Conservation (phyloP, 176 grass and related monocot species). For the Eragrostis nindensis region DNA sequence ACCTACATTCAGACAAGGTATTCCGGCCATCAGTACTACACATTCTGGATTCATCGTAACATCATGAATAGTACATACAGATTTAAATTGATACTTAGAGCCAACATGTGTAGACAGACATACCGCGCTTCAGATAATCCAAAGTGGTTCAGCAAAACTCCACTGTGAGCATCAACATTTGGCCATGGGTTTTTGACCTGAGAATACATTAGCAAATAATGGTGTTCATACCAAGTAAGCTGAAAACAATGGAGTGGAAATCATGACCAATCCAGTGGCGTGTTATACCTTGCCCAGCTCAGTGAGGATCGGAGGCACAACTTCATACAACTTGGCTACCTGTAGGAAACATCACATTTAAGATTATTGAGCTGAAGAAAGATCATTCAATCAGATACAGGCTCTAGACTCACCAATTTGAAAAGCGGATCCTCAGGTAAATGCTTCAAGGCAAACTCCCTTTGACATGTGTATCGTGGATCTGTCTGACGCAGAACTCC, state of each 20-base stretch:
- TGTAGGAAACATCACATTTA: slow-evolving; percentile 30
- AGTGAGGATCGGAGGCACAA: slow-evolving; percentile 90
- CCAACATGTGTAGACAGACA: slow-evolving; percentile 8
- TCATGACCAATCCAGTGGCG: background rate
- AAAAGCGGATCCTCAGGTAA: slow-evolving; percentile 95
- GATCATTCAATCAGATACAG: slow-evolving; percentile 10
- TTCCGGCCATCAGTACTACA: slow-evolving; percentile 20
- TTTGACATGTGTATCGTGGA: slow-evolving; percentile 95
- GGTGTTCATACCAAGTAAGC: slow-evolving; percentile 25
- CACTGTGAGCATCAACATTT: slow-evolving; percentile 98
- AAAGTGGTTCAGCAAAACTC: slow-evolving; percentile 90
- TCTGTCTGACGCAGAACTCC: slow-evolving; percentile 97
- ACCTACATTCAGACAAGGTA: slow-evolving; percentile 50
- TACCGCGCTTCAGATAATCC: slow-evolving; percentile 95
- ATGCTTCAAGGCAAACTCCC: slow-evolving; percentile 96
- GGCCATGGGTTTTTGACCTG: slow-evolving; percentile 99
- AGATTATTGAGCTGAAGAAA: slow-evolving; percentile 26
- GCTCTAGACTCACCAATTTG: slow-evolving; percentile 66
- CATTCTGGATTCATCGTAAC: background rate
- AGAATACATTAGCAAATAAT: slow-evolving; percentile 22
- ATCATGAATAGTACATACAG: background rate
- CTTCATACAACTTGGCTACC: slow-evolving; percentile 98
- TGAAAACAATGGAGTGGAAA: slow-evolving; percentile 7
- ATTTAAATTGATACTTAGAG: slow-evolving; percentile 1
- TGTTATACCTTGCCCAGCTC: slow-evolving; percentile 90